These are phyloP conservation scores for Marsdenia floribunda DNA, from an alignment of 257 asterid species.

Conservation along the genomic window DNA sequence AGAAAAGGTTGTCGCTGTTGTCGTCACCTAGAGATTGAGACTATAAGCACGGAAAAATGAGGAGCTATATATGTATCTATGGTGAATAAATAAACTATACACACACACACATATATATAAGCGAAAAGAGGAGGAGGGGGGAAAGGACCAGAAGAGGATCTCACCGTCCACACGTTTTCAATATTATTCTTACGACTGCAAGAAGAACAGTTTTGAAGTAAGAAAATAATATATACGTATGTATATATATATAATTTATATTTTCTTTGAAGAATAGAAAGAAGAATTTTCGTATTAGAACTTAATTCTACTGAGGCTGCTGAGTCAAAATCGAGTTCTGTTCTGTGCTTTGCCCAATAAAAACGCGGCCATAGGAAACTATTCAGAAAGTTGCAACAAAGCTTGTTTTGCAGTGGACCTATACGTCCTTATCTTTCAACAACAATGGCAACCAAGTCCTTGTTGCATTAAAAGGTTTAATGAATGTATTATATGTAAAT, in stretches of 20 bases:
- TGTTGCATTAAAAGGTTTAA: neutral
- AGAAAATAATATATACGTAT: neutral
- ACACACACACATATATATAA: neutral
- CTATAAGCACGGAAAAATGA: neutral
- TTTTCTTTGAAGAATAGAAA: neutral
- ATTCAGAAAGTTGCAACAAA: neutral
- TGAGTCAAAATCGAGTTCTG: constrained; percentile 7
- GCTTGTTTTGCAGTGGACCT: neutral
- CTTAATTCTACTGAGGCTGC: constrained; percentile 2
- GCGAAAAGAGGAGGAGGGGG: neutral
- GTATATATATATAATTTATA: too few relatives aligned
- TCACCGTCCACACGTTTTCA: constrained; percentile 28
- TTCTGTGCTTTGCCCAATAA: neutral
- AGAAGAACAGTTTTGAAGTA: neutral
- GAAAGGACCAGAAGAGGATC: neutral
- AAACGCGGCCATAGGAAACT: constrained; percentile 17
- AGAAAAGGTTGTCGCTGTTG: neutral
- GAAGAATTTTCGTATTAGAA: neutral
- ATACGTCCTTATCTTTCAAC: neutral
- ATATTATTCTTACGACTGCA: neutral
- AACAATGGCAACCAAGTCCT: neutral
- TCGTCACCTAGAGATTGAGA: neutral
- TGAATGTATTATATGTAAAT: neutral
- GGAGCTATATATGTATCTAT: neutral
- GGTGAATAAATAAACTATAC: neutral